Evolutionary conservation across 139 green algal genomes (phyloP), one percentile per base, ranked within the genome.

Genomic region (Limnomonas spitsbergensis): DNA sequence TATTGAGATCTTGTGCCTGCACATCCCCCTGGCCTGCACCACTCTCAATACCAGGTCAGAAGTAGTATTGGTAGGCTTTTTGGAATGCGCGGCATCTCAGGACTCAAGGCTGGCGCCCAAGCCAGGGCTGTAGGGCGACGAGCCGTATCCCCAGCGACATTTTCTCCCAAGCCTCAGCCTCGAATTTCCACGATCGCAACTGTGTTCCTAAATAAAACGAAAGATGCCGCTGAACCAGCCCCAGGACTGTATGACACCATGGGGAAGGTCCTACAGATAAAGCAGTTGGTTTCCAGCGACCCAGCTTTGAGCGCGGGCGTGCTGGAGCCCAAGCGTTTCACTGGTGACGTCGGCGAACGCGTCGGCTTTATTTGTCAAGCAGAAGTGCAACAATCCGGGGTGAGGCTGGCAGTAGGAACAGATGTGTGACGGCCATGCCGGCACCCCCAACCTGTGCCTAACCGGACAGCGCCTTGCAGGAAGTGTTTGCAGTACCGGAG

Each of bases 401-500:
- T 66, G 6, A 61, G 73, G 36, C 3, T 79, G 38, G n/a, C n/a
- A n/a, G n/a, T n/a, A n/a, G n/a, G n/a, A n/a, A 29, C 53, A 1
- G 53, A 14, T 61, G 47, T 14, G 47, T 20, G 47, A 20, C 14
- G 47, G 47, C 47, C 47, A 61, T 20, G 47, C n/a, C n/a, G n/a
- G n/a, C n/a, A n/a, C n/a, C n/a, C n/a, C n/a, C n/a, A n/a, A n/a
- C n/a, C n/a, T n/a, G n/a, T n/a, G n/a, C n/a, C n/a, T n/a, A n/a
- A n/a, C n/a, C n/a, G n/a, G 47, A 29, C 20, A 29, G 47, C 56
- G 4, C 40, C 14, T 14, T 66, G 38, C 71, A 89, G 73, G 73
- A 83, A 14, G 71, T 89, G 35, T 54, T 91, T 7, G 71, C 76
- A 24, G 61, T 98, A 1, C 90, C 94, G 0, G 90, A 94, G 56